Percentiles rank a stretch among this genome's conserved stretches.
These are phyloP conservation scores for Phoenix dactylifera DNA, from an alignment of 176 grass and related monocot species.

Conservation along the genomic window DNA sequence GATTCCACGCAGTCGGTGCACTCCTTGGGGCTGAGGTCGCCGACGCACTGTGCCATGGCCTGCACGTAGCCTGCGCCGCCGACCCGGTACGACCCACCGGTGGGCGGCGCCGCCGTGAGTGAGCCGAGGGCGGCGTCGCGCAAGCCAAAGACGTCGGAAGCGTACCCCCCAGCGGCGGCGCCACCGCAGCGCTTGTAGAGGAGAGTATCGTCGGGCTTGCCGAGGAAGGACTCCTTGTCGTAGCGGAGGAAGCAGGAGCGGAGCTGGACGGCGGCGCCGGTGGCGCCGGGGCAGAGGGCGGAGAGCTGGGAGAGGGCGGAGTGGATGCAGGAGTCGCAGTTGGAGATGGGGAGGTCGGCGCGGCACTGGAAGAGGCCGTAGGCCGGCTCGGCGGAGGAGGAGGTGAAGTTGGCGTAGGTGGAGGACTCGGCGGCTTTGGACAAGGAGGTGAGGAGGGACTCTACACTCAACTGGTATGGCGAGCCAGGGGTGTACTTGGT, in stretches of 20 bases:
- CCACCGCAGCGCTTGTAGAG: constrained; percentile 78
- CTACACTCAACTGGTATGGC: constrained; percentile 3
- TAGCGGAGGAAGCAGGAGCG: constrained; percentile 72
- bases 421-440: constrained; percentile 39
- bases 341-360: constrained; percentile 48
- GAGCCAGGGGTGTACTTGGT: not conserved
- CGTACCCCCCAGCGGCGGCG: constrained; percentile 27
- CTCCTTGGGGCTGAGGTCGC: constrained; percentile 48
- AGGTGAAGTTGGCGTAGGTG: constrained; percentile 40
- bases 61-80: constrained; percentile 55
- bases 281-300: constrained; percentile 43
- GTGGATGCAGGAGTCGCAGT: constrained; percentile 54
- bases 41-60: constrained; percentile 91
- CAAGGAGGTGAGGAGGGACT: constrained; percentile 7
- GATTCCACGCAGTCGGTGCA: constrained; percentile 67
- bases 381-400: constrained; percentile 14
- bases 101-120: constrained; percentile 25
- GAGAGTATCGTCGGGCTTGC: constrained; percentile 55
- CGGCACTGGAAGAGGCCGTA: constrained; percentile 80
- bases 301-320: constrained; percentile 57
- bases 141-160: constrained; percentile 30
- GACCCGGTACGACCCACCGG: constrained; percentile 39
- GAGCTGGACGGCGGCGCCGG: constrained; percentile 69
- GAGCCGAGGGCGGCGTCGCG: constrained; percentile 62
- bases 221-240: constrained; percentile 76